A percentile compares a stretch with the other conserved stretches of the same genome.
These are phyloP conservation scores for Phytophthora pisi DNA, from an alignment of 352 stramenopile species.

Conservation along the genomic window DNA sequence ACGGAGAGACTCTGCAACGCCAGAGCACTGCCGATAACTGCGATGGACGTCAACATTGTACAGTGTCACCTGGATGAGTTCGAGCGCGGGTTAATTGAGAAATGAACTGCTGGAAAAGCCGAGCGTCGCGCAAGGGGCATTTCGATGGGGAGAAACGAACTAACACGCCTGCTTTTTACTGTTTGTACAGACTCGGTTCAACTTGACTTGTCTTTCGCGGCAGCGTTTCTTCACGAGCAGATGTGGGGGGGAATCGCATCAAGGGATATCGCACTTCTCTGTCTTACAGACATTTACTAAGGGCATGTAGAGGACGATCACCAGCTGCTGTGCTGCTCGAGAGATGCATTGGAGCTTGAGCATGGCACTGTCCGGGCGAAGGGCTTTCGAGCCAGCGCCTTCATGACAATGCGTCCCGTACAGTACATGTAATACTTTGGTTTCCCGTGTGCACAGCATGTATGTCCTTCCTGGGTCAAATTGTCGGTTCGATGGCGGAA, in stretches of 20 bases:
- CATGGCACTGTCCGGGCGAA: too few relatives aligned
- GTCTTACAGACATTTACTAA: neutral
- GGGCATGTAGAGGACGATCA: conserved; percentile 1
- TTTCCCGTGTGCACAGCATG: neutral
- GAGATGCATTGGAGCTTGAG: neutral
- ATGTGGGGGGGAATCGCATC: conserved; percentile 6
- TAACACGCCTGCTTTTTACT: conserved; percentile 10
- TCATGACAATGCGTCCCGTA: too few relatives aligned
- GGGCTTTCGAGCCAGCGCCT: too few relatives aligned
- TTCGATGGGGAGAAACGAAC: conserved; percentile 5
- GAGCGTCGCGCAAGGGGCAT: neutral
- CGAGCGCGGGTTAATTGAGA: conserved; percentile 9
- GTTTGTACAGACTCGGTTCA: conserved; percentile 2
- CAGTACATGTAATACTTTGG: neutral
- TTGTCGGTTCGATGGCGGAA: too few relatives aligned
- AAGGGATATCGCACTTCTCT: neutral
- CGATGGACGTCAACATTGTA: conserved; percentile 19
- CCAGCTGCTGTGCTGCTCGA: neutral
- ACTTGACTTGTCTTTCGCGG: neutral
- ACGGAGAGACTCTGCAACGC: conserved; percentile 4
- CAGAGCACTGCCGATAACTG: conserved; percentile 11
- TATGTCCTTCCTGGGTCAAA: too few relatives aligned
- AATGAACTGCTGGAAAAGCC: conserved; percentile 2
- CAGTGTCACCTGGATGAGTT: neutral
- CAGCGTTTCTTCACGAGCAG: conserved; percentile 11